Evolutionary conservation across 805 yeast genomes (phyloP).

Genomic region (Ogataea ganodermae): DNA sequence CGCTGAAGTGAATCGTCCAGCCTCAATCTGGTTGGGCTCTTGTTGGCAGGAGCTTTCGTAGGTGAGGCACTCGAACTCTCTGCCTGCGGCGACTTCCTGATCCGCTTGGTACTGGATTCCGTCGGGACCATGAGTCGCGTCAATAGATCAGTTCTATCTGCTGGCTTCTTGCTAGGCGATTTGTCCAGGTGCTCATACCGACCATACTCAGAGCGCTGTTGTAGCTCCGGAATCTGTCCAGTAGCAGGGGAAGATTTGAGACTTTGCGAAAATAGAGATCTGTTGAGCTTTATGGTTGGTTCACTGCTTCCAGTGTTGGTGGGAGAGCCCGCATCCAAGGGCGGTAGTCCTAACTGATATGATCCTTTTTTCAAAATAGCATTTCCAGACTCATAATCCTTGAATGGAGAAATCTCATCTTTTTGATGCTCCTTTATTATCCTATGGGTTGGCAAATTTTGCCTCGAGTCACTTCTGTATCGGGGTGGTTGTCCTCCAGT

Average conservation of each 20-base stretch:
- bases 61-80: constrained; percentile 10
- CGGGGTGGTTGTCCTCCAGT: not conserved
- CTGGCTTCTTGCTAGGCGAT: constrained; percentile 11
- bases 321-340: constrained; percentile 19
- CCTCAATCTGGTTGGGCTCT: constrained; percentile 10
- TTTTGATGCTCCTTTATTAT: constrained; percentile 1
- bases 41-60: constrained; percentile 1
- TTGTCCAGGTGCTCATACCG: not conserved
- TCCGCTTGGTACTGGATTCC: constrained; percentile 25
- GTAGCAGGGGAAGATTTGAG: constrained; percentile 16
- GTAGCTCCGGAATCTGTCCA: not conserved
- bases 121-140: constrained; percentile 31
- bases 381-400: constrained; percentile 13
- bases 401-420: constrained; percentile 27
- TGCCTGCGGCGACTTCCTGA: constrained; percentile 15
- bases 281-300: constrained; percentile 32
- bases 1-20: constrained; percentile 10
- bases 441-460: not conserved
- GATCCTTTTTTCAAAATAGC: constrained; percentile 8
- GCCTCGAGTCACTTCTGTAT: not conserved
- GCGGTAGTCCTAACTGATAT: constrained; percentile 27
- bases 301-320: constrained; percentile 27
- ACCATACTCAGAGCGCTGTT: not conserved
- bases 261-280: constrained; percentile 15
- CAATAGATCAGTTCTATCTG: constrained; percentile 16